Evolutionary conservation across 2,329 filamentous ascomycete genomes (phyloP).

Genomic region (Talaromyces sp.): DNA sequence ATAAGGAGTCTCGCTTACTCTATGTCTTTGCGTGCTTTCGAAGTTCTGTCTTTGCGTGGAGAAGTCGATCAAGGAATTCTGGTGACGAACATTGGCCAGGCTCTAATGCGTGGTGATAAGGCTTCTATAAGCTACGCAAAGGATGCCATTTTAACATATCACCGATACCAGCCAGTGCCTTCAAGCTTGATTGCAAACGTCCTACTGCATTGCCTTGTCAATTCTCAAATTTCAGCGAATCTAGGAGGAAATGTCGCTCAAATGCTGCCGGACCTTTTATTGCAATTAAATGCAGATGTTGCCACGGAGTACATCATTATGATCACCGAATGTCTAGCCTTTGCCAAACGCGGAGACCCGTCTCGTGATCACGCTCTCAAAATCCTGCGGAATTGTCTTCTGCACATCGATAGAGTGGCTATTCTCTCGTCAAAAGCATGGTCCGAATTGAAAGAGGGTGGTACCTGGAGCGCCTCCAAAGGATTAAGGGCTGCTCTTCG

Average conservation of each 20-base stretch:
- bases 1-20: conserved; percentile 9
- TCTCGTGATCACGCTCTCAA: conserved; percentile 23
- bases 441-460: conserved; percentile 22
- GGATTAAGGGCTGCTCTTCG: conserved; percentile 28
- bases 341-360: conserved; percentile 22
- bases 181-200: conserved; percentile 27
- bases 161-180: conserved; percentile 12
- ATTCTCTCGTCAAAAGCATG: conserved; percentile 28
- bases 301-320: conserved; percentile 29
- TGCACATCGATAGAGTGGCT: conserved; percentile 19
- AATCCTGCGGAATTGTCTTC: conserved; percentile 31
- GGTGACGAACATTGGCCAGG: conserved; percentile 30
- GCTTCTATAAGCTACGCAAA: conserved; percentile 26
- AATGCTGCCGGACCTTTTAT: conserved; percentile 19
- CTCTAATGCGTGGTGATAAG: conserved; percentile 20
- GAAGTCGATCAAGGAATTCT: conserved; percentile 21
- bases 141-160: conserved; percentile 32
- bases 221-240: not conserved
- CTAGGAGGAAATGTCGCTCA: not conserved
- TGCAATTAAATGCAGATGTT: conserved; percentile 24
- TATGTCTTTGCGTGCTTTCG: conserved; percentile 1
- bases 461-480: conserved; percentile 15
- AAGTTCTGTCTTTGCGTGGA: conserved; percentile 1
- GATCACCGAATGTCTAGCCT: conserved; percentile 32
- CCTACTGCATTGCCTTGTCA: conserved; percentile 21